Percentiles rank a stretch among this genome's conserved stretches.
Conservation (phyloP, 345 rosid species). For the Eucalyptus brandiana region DNA sequence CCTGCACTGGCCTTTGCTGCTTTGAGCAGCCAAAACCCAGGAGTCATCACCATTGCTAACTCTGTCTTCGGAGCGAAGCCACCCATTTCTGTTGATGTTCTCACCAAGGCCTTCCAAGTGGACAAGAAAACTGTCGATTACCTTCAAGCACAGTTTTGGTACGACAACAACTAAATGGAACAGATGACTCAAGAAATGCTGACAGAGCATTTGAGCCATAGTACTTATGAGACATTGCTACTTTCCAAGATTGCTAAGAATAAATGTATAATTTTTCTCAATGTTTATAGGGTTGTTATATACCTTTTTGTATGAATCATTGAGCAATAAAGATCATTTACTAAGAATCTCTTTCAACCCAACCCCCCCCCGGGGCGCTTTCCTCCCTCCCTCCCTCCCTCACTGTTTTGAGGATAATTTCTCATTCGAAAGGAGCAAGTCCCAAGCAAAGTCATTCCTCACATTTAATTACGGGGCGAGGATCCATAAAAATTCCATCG, state of each 20-base stretch:
- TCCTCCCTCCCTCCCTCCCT: too few relatives aligned
- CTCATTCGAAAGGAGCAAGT: neutral
- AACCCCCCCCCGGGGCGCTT: too few relatives aligned
- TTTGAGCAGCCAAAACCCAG: conserved; percentile 1
- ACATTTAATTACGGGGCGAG: neutral
- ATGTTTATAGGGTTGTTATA: neutral
- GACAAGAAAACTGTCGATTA: neutral
- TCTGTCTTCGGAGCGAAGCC: neutral
- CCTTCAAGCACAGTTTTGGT: conserved; percentile 15
- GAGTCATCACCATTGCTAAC: neutral
- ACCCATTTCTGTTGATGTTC: conserved; percentile 1
- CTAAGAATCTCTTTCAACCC: neutral
- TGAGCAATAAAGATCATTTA: neutral
- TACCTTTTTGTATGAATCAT: neutral
- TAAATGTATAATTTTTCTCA: neutral
- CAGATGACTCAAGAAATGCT: neutral
- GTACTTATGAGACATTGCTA: neutral
- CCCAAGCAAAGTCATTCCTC: neutral
- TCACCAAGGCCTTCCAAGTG: conserved; percentile 26
- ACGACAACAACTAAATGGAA: neutral
- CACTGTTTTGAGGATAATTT: neutral
- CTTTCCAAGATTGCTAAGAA: neutral
- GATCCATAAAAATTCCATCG: neutral
- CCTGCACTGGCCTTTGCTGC: neutral
- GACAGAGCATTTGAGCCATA: neutral